Conservation (phyloP, 345 rosid genomes). For the Clarkia xantiana region DNA sequence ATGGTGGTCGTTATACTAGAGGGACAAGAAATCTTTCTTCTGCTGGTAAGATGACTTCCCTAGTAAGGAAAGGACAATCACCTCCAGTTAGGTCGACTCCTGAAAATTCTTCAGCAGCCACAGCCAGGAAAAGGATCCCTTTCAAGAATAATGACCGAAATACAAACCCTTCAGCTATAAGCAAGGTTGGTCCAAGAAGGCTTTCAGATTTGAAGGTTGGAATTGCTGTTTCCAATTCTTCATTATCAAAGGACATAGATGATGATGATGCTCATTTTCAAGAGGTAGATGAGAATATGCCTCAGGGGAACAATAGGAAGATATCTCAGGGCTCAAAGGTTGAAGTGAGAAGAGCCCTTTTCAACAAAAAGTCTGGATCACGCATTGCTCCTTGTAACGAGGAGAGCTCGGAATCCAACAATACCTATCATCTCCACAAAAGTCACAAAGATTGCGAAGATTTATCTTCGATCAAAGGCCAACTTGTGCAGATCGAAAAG, state of each 20-base stretch:
- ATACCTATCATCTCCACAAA: slow-evolving; percentile 32
- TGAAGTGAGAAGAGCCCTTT: slow-evolving; percentile 32
- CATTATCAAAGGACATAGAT: slow-evolving; percentile 14
- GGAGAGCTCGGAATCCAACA: slow-evolving; percentile 23
- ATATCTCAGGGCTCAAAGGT: slow-evolving; percentile 18
- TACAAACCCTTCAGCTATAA: slow-evolving; percentile 12
- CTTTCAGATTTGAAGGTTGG: slow-evolving; percentile 44
- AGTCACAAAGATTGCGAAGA: slow-evolving; percentile 68
- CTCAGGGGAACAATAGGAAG: slow-evolving; percentile 13
- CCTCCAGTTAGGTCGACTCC: slow-evolving; percentile 30
- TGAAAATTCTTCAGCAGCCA: slow-evolving; percentile 31
- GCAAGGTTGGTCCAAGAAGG: slow-evolving; percentile 31
- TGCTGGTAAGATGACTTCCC: slow-evolving; percentile 11
- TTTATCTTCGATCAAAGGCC: slow-evolving; percentile 56
- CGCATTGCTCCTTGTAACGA: slow-evolving; percentile 38
- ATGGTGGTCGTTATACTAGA: slow-evolving; percentile 23
- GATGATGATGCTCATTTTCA: slow-evolving; percentile 14
- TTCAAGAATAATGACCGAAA: slow-evolving; percentile 36
- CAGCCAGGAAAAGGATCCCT: slow-evolving; percentile 33
- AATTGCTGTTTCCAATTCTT: slow-evolving; percentile 18
- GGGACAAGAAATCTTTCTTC: slow-evolving; percentile 29
- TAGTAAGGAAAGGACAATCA: slow-evolving; percentile 23
- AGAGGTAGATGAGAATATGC: slow-evolving; percentile 17
- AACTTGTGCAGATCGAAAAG: slow-evolving; percentile 85
- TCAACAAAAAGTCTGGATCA: slow-evolving; percentile 39